Percentiles rank a stretch among this genome's conserved stretches.
Conservation (phyloP, 345 rosid genomes). For the Clausena lansium region DNA sequence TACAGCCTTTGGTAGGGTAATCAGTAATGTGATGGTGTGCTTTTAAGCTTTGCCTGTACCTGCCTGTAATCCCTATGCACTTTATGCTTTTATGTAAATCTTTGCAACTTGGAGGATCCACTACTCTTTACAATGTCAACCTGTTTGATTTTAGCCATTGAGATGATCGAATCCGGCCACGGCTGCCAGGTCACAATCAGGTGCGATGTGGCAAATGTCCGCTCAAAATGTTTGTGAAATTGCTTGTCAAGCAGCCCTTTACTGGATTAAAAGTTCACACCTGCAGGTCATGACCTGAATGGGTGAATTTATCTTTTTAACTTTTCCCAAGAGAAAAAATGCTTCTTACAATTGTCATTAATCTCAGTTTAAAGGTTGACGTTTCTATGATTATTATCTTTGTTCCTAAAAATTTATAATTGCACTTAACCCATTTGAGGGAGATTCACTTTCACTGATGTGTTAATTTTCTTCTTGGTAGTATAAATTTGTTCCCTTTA, state of each 20-base stretch:
- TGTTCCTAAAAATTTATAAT: no score
- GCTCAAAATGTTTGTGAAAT: not conserved
- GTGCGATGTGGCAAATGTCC: not conserved
- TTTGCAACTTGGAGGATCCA: not conserved
- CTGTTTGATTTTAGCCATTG: not conserved
- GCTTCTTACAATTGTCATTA: no score
- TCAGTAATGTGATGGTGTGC: not conserved
- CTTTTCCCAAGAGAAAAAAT: not conserved
- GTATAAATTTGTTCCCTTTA: not conserved
- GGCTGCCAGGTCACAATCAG: not conserved
- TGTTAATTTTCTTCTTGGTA: not conserved
- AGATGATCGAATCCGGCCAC: not conserved
- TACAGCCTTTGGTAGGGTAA: constrained; percentile 11
- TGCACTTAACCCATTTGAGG: not conserved
- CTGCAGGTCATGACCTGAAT: not conserved
- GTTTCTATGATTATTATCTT: no score
- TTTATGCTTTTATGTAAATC: not conserved
- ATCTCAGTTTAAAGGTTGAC: no score
- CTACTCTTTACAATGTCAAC: not conserved
- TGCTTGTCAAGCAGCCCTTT: not conserved
- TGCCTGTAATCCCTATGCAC: not conserved
- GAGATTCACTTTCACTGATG: not conserved
- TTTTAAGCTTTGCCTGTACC: not conserved
- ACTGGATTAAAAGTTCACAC: not conserved
- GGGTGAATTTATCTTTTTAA: not conserved